phyloP scores from a whole-genome alignment of 2,329 filamentous ascomycete genomes.

The Microdochium bolleyi region DNA sequence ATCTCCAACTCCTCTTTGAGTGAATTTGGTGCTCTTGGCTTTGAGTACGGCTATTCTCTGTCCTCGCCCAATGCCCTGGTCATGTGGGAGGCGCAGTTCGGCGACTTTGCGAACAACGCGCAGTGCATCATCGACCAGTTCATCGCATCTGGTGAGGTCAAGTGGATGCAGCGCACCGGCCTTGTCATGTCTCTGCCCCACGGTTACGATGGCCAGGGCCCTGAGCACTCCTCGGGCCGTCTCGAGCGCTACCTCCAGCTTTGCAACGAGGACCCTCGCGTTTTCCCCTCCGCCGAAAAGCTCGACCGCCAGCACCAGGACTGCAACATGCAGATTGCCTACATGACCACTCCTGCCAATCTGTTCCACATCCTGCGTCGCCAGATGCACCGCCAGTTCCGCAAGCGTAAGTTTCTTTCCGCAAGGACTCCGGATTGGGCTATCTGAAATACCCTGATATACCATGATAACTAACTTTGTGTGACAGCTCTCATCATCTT shows the following conservation, averaged over 20 bases:
- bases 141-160: conserved; percentile 92
- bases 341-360: conserved; percentile 94
- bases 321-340: conserved; percentile 98
- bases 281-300: conserved; percentile 84
- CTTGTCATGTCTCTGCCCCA: conserved; percentile 94
- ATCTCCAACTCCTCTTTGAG: conserved; percentile 90
- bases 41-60: conserved; percentile 97
- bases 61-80: conserved; percentile 95
- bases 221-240: conserved; percentile 94
- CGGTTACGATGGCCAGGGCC: conserved; percentile 96
- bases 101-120: conserved; percentile 99
- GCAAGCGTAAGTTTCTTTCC: conserved; percentile 69
- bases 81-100: conserved; percentile 99
- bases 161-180: conserved; percentile 97
- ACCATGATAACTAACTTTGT: conserved; percentile 13
- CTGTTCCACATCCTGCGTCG: conserved; percentile 92
- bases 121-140: conserved; percentile 99
- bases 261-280: conserved; percentile 91
- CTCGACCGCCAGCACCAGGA: conserved; percentile 97
- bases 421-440: too few relatives aligned
- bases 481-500: conserved; percentile 78
- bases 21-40: conserved; percentile 70
- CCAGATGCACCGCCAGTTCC: conserved; percentile 98
- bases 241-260: conserved; percentile 97
- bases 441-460: too few relatives aligned